These are phyloP conservation scores for Endogone sp. DNA, from an alignment of 192 early-diverging fungal species.

Conservation along the genomic window DNA sequence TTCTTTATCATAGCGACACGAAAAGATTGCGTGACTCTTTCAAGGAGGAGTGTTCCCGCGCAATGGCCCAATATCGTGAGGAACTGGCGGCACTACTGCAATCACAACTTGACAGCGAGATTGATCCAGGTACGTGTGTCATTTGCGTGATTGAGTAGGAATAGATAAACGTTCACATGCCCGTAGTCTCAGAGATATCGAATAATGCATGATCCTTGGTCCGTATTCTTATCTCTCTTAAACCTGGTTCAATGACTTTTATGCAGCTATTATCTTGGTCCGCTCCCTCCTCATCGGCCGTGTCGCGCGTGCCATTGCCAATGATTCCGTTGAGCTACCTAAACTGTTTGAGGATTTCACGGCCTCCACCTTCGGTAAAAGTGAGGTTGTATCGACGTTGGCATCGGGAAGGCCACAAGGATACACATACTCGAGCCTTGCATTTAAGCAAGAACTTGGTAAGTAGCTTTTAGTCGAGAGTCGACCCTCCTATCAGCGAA, in stretches of 20 bases:
- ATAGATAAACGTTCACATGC: no score
- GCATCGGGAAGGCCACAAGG: constrained; percentile 17
- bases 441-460: background rate
- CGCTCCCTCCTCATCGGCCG: constrained; percentile 15
- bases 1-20: background rate
- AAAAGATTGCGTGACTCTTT: background rate
- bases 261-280: background rate
- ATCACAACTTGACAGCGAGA: background rate
- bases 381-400: constrained; percentile 15
- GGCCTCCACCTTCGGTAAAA: background rate
- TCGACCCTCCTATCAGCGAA: no score
- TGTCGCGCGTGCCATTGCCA: constrained; percentile 20
- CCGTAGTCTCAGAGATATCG: no score
- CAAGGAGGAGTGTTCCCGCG: constrained; percentile 8
- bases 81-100: background rate
- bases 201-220: background rate
- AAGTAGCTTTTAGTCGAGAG: background rate
- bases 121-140: background rate
- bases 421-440: background rate
- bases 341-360: constrained; percentile 1
- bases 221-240: background rate
- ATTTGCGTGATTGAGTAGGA: background rate
- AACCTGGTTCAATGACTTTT: background rate
- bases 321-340: constrained; percentile 18
- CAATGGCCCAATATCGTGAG: background rate